phyloP scores from a whole-genome alignment of 1,284 basidiomycete genomes.

The Melampsora americana region DNA sequence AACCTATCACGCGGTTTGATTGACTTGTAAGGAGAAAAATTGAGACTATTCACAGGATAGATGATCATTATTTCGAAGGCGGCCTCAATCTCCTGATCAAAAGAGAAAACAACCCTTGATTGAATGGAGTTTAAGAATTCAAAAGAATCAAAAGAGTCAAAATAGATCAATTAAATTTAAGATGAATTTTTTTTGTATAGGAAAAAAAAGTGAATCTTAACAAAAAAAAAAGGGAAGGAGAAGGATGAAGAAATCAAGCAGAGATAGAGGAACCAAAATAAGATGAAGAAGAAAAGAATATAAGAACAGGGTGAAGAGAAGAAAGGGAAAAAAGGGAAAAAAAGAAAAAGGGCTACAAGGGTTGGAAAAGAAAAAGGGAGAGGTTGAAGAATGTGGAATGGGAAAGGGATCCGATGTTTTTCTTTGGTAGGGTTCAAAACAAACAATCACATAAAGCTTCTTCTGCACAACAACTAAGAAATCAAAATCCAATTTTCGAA shows the following conservation, averaged over 20 bases:
- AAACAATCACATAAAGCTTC: constrained; percentile 43
- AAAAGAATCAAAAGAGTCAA: no score
- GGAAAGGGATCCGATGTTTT: background rate
- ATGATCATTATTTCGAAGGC: background rate
- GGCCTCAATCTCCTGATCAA: no score
- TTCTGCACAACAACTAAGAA: constrained; percentile 35
- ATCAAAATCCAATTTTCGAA: no score
- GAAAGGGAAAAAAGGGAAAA: background rate
- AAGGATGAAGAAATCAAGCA: background rate
- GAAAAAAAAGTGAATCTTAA: no score
- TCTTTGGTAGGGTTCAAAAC: constrained; percentile 11
- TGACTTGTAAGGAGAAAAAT: no score
- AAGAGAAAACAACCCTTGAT: no score
- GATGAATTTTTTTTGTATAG: no score
- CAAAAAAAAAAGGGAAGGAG: background rate
- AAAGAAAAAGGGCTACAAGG: background rate
- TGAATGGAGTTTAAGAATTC: no score
- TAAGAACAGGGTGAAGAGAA: no score
- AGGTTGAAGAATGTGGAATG: background rate
- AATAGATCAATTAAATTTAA: no score
- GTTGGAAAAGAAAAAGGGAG: background rate
- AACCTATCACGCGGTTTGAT: no score
- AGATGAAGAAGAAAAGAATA: background rate
- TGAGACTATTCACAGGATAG: no score
- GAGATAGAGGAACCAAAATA: background rate